Base-by-base conservation (phyloP, 2,329 filamentous ascomycete species). In the Colletotrichum sojae region DNA sequence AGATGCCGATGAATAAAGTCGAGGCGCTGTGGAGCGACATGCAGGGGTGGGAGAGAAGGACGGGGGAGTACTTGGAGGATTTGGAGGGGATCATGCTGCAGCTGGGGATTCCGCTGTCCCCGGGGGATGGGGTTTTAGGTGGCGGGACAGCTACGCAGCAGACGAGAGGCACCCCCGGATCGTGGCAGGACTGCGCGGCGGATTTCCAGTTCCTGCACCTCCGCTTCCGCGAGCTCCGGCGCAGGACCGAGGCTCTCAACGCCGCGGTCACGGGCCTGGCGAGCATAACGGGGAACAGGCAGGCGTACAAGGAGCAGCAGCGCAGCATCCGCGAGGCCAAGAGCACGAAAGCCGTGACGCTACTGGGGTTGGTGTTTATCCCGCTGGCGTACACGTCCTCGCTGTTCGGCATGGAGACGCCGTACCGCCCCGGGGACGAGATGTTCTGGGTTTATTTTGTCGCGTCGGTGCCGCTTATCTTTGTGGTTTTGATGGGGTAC, bases 1-100 rank as follows among this genome's bases (percentile, higher is more conserved):
- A 65, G 20, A 71, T 73, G 69, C 67, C 63, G 2, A 70, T 68
- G 67, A 55, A 46, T 40, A 70, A 70, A 43, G 73, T 74, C 4
- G 75, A 76, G 72, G 73, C 72, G 18, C 67, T 73, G 27, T 76
- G 74, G 74, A 73, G 73, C 61, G 75, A 76, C 53, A 71, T 70
- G 48, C 75, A 76, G 58, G 72, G 73, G 5, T 74, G 72, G 71
- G 72, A 75, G 60, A 70, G 75, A 20, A 72, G 75, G 20, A 73
- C 72, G 64, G 74, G 71, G 22, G 73, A 75, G 56, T 75, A 75
- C 60, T 67, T 70, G 49, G 73, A 75, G 43, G 73, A 75, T 53
- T 69, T 75, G 20, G 74, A 74, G 63, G 69, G 63, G 27, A 74
- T 69, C 48, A 75, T 75, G 73, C 70, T 76, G 1, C 73, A 75